Evolutionary conservation across 805 yeast species (phyloP), one percentile per base, ranked within the genome.

Genomic region (Isabelozyma rhagii): DNA sequence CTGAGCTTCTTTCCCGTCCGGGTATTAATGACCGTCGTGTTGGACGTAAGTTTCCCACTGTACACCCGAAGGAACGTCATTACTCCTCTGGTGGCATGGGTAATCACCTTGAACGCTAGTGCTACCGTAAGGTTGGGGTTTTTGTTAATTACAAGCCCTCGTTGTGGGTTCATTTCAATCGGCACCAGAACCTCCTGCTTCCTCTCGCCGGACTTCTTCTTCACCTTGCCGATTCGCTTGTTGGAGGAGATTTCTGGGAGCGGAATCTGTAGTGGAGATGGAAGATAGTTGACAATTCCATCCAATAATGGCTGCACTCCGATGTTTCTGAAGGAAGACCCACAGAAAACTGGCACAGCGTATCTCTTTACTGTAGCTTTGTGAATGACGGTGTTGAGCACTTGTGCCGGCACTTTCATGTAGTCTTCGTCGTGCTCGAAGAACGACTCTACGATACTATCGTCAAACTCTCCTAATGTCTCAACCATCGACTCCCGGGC

Each of bases 241-340:
- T 48, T 46, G 1, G 67, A 56, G 13, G 71, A 55, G 3, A 85
- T 75, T 43, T 81, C 82, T 0, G 96, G 94, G 3, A 78, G 56
- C 1, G 63, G 62, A 0, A 78, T 74, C 53, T 91, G 91, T 3
- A 78, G 55, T 1, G 98, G 98, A 1, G 91, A 83, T 0, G 99
- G 98, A 14, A 94, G 69, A 58, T 80, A 94, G 48, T 80, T 79
- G 1, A 83, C 79, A 10, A 92, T 79, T 0, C 96, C 92, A 66
- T 93, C 97, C 67, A 94, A 68, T 45, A 94, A 71, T 1, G 98
- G 97, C 63, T 94, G 98, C 2, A 94, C 96, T 25, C 99, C 99
- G 43, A 93, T 87, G 64, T 93, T 93, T 56, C 78, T 80, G 68
- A 93, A 94, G 48, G 97, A 87, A 1, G 97, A 88, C 10, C 99